Base-by-base conservation (phyloP, 2,329 filamentous ascomycete species). In the Penicillium sp. region DNA sequence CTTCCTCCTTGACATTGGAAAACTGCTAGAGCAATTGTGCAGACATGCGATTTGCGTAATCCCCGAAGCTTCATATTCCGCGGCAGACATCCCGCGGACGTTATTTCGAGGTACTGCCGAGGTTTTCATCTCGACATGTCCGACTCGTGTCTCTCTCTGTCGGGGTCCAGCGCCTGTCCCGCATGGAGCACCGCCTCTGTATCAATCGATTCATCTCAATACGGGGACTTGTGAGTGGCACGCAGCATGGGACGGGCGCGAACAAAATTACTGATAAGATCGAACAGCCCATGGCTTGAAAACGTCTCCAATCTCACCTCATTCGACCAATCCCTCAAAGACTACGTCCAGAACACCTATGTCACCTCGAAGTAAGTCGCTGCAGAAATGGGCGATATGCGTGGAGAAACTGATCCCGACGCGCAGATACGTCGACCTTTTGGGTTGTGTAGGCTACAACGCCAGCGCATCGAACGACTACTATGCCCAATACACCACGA, bases 401-500 rank as follows among this genome's bases (percentile, higher is more conserved):
- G 25, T 42, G 7, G 29, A 38, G 33, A 44, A 12, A 20, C 50
- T 58, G 40, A 59, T 46, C 5, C 10, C 13, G 13, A 41, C 15
- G 54, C 54, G 46, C 64, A 97, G 92, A 76, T 98, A 92, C 72
- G 79, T 88, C 68, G 77, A 80, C 46, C 76, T 89, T 42, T 81
- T 98, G 56, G 92, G 92, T 48, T 98, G 93, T 68, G 78, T 81
- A 42, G 80, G 81, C 54, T 77, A 96, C 62, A 82, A 93, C 64
- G 79, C 91, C 49, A 82, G 82, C 48, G 88, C 95, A 67, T 86
- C 89, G 3, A 86, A 82, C 59, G 80, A 87, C 63, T 81, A 91
- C 64, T 98, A 98, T 72, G 92, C 93, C 42, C 86, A 93, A 61
- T 98, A 92, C 72, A 95, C 92, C 4, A 93, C 84, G 41, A 93